Base-by-base conservation (phyloP, 2,329 filamentous ascomycete genomes). In the Hypoxylon sp. region DNA sequence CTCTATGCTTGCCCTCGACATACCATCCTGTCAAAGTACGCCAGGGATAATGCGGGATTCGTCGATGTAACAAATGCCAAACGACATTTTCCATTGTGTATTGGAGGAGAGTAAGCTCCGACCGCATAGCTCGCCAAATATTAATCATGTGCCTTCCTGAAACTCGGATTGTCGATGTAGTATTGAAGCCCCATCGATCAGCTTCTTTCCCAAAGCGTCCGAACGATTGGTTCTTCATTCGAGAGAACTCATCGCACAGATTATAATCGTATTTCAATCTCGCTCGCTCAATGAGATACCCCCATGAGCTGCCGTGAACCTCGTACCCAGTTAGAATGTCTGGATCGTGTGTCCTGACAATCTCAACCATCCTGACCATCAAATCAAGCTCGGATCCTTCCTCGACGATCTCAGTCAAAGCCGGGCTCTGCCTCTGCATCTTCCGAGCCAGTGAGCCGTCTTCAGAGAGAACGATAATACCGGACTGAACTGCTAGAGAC, bases 81-180 rank as follows among this genome's bases (percentile, higher is more conserved):
- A 88, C 92, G 3, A 98, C 92, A 72, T 97, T 97, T 77, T 98
- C 95, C 87, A 98, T 91, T 0, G 92, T 97, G 74, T 99, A 98
- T 74, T 97, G 94, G 10, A 97, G 84, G 26, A 99, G 80, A 70
- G 94, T 96, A 26, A 99, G 79, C 77, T 97, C 94, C n/a, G 90
- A 87, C 60, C 93, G 87, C 94, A 99, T 97, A 0, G 94, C 93
- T 71, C 94, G 87, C 93, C 95, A 98, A 47, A 98, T 91, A 70
- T 98, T 98, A 80, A 99, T 94, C 84, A 97, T 93, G 74, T 98
- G 94, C 64, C 95, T 86, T 4, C 95, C 95, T 0, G 94, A 97
- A n/a, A 99, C 87, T 59, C 89, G 89, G 69, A 98, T 93, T 2
- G 92, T 94, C 1, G 93, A 97, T 0, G 94, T 96, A 56, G 94